A percentile compares a stretch with the other conserved stretches of the same genome.
phyloP scores from a whole-genome alignment of 202 grass and related monocot species.

The Dendrocalamus latiflorus region DNA sequence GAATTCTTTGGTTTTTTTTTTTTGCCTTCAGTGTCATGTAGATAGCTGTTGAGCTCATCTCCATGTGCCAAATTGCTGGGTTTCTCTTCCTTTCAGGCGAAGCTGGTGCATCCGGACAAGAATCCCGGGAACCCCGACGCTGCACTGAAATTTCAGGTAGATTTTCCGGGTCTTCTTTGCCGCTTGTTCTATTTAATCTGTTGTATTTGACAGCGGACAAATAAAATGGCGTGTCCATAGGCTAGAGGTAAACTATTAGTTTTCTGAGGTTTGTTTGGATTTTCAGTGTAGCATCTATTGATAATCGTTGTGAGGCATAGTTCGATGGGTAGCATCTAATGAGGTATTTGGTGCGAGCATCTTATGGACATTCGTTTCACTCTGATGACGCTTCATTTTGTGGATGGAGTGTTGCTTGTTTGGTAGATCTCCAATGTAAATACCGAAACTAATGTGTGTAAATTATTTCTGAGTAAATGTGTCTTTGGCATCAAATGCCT shows the following conservation, averaged over 20 bases:
- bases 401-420: background rate
- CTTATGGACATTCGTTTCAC: background rate
- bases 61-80: background rate
- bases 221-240: background rate
- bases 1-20: no score
- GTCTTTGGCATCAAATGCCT: background rate
- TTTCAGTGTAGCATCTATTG: background rate
- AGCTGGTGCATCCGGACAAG: slow-evolving; percentile 88
- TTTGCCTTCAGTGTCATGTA: background rate
- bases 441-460: background rate
- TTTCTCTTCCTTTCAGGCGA: slow-evolving; percentile 52
- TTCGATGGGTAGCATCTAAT: background rate
- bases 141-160: slow-evolving; percentile 77
- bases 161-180: background rate
- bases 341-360: background rate
- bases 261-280: background rate
- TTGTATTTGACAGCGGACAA: background rate
- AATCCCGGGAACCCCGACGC: slow-evolving; percentile 84
- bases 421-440: background rate
- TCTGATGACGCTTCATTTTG: background rate
- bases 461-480: background rate
- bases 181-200: background rate
- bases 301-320: background rate
- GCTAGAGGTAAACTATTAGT: background rate
- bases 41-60: background rate